These are phyloP conservation scores for Cenchrus americanus DNA, from an alignment of 176 grass and related monocot genomes.

Conservation along the genomic window DNA sequence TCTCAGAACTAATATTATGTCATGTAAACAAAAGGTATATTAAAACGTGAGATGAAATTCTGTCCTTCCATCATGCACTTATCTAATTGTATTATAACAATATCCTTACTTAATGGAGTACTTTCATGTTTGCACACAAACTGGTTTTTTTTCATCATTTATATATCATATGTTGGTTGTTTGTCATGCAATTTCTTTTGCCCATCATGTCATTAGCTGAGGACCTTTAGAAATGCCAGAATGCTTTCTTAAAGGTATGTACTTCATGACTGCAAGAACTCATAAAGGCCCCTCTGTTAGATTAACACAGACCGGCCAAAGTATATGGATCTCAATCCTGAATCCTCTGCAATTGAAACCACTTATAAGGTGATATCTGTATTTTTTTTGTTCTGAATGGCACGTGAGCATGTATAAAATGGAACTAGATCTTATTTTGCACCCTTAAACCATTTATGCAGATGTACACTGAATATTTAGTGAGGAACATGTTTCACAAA, in stretches of 20 bases:
- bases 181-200: background rate
- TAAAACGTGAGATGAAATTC: conserved; percentile 19
- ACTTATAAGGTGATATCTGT: background rate
- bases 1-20: background rate
- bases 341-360: background rate
- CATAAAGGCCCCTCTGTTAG: background rate
- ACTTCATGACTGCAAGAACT: background rate
- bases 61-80: background rate
- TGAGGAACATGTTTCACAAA: conserved; percentile 39
- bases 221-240: background rate
- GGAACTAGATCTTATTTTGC: background rate
- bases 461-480: conserved; percentile 24
- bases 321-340: background rate
- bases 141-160: background rate
- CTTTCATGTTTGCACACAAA: background rate
- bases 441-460: conserved; percentile 14
- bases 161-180: background rate
- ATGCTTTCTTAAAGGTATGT: background rate
- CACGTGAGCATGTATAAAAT: background rate
- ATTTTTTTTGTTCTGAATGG: background rate
- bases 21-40: conserved; percentile 19
- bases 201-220: background rate
- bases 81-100: background rate
- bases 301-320: background rate
- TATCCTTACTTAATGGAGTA: background rate